Evolutionary conservation across 2,329 filamentous ascomycete genomes (phyloP), one percentile per base, ranked within the genome.

Genomic region (Neopestalotiopsis clavispora): DNA sequence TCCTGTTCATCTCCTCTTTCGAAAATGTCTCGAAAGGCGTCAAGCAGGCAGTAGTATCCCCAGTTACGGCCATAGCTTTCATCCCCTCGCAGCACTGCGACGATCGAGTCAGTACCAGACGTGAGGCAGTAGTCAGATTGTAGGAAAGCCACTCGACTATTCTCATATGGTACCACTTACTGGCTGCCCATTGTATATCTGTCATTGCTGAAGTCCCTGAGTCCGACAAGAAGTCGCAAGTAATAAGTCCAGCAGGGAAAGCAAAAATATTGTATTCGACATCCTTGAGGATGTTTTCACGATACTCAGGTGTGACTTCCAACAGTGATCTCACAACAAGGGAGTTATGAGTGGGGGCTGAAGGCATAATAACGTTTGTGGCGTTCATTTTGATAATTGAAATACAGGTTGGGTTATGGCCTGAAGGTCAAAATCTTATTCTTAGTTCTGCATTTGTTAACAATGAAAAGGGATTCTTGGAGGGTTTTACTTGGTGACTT

Each of bases 201-300:
- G 72, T 76, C 74, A 76, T 75, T 32, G 74, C 74, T 28, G 74
- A 73, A 20, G 75, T 76, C 3, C 74, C 74, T 1, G 73, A 75
- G 56, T 77, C 75, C 4, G 72, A 73, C 17, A 77, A 68, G 45
- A 69, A 74, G 57, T 77, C 75, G 40, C 72, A 73, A 6, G 67
- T 72, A n/a, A 74, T 66, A 14, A 75, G 71, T 2, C 70, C 72
- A 6, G 72, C 69, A 17, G 72, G 62, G 23, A 65, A 65, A 13
- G 62, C 62, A 23, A 65, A 65, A 12, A 65, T 52, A 30, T 65
- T 65, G 38, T 65, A 65, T 20, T 52, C 62, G 45, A 65, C 62
- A 65, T 30, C 38, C 17, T 40, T 13, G 4, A 65, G 62, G 62
- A 65, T 65, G 2, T 45, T 12, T 23, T 65, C 40, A 28, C 62